These are phyloP conservation scores for Didymella sp. DNA, from an alignment of 2,329 filamentous ascomycete genomes.

Conservation along the genomic window DNA sequence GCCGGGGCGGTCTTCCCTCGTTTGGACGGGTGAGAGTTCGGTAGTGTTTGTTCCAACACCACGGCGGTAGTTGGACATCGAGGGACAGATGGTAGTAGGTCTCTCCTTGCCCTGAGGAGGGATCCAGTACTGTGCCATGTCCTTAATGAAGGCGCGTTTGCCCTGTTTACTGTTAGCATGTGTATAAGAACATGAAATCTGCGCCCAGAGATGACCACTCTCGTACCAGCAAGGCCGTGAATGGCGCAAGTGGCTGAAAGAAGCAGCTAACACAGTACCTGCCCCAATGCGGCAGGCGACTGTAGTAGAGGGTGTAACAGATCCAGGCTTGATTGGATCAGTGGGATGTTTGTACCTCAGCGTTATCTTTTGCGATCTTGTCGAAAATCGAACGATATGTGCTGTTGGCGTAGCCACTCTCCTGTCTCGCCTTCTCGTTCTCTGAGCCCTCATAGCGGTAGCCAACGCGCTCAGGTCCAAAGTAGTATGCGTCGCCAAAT, in stretches of 20 bases:
- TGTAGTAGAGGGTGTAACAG: neutral
- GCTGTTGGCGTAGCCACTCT: conserved; percentile 71
- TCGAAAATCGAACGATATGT: conserved; percentile 82
- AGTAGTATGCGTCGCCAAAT: conserved; percentile 97
- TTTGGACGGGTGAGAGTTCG: conserved; percentile 44
- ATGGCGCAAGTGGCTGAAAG: neutral
- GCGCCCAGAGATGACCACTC: neutral
- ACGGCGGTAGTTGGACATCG: conserved; percentile 67
- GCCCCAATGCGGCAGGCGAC: neutral
- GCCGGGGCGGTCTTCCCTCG: conserved; percentile 31
- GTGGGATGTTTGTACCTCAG: conserved; percentile 66
- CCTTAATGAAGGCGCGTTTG: conserved; percentile 96
- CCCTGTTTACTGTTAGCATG: conserved; percentile 61
- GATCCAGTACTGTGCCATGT: conserved; percentile 92
- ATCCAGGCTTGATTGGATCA: conserved; percentile 17
- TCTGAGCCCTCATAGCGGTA: conserved; percentile 77
- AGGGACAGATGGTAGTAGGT: conserved; percentile 75
- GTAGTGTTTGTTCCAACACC: conserved; percentile 64
- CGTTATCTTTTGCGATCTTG: conserved; percentile 72
- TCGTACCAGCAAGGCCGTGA: neutral
- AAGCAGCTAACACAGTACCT: neutral
- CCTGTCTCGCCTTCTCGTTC: conserved; percentile 55
- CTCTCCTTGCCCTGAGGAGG: conserved; percentile 68
- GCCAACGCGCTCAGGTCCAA: conserved; percentile 86
- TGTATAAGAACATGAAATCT: neutral